These are phyloP conservation scores for Haplosporangium sp. DNA, from an alignment of 371 early-diverging fungal genomes.

Conservation along the genomic window DNA sequence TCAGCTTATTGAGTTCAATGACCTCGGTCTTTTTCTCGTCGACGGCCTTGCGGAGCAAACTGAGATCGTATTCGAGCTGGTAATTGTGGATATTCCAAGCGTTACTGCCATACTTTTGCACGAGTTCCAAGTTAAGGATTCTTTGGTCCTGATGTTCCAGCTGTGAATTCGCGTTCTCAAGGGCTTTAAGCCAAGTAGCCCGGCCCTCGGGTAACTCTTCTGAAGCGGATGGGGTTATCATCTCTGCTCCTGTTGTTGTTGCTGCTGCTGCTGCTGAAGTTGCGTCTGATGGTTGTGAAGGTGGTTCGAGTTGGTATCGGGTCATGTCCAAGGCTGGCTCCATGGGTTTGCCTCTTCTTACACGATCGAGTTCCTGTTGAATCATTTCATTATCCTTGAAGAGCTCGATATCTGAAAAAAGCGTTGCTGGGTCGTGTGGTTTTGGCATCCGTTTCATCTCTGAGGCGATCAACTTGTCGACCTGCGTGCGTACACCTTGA, in stretches of 20 bases:
- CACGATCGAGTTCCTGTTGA: constrained; percentile 72
- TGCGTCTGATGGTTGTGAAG: constrained; percentile 29
- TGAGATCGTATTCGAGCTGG: constrained; percentile 73
- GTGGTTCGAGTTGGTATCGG: constrained; percentile 72
- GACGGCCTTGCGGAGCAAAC: constrained; percentile 59
- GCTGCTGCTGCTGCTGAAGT: constrained; percentile 10
- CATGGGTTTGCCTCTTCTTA: constrained; percentile 64
- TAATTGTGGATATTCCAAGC: constrained; percentile 88
- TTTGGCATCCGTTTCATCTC: constrained; percentile 74
- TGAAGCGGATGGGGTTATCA: constrained; percentile 40
- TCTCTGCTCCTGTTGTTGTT: constrained; percentile 7
- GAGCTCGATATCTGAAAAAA: constrained; percentile 48
- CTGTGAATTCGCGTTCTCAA: constrained; percentile 86
- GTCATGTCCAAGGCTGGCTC: constrained; percentile 65
- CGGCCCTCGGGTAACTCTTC: constrained; percentile 54
- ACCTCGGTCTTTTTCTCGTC: constrained; percentile 62
- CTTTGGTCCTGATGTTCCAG: constrained; percentile 85
- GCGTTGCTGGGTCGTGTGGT: constrained; percentile 40
- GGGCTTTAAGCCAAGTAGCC: constrained; percentile 72
- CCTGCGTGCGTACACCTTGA: constrained; percentile 57
- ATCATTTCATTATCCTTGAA: constrained; percentile 58
- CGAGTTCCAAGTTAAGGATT: constrained; percentile 83
- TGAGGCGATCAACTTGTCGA: constrained; percentile 73
- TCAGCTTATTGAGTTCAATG: constrained; percentile 71
- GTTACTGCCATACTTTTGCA: constrained; percentile 85